A percentile compares a stretch with the other conserved stretches of the same genome.
Conservation (phyloP, 331 rosid species). For the Prunus yedoensis region DNA sequence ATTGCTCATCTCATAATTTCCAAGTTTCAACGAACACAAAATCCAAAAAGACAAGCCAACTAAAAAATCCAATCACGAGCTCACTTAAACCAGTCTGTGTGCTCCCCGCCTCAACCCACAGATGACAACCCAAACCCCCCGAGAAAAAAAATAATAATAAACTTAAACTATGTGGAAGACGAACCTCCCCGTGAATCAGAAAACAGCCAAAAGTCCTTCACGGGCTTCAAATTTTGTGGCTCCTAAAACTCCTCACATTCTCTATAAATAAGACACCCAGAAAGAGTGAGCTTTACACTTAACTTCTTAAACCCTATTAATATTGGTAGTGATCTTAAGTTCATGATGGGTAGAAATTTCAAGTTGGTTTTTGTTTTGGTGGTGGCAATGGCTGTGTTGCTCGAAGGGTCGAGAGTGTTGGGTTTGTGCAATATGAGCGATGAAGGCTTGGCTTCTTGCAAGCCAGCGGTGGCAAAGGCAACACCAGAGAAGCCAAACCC, state of each 20-base stretch:
- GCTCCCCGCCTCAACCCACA: neutral
- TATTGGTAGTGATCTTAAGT: neutral
- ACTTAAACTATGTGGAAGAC: neutral
- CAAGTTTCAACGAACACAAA: no score
- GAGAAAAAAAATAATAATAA: neutral
- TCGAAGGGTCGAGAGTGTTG: slow-evolving; percentile 18
- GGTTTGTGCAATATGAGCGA: slow-evolving; percentile 47
- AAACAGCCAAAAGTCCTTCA: slow-evolving; percentile 31
- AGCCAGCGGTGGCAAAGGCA: slow-evolving; percentile 65
- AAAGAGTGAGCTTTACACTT: neutral
- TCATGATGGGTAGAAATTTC: neutral
- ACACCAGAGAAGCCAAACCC: slow-evolving; percentile 61
- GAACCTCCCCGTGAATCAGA: slow-evolving; percentile 34
- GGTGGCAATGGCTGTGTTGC: slow-evolving; percentile 9
- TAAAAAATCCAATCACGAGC: no score
- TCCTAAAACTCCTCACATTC: neutral
- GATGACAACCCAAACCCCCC: neutral
- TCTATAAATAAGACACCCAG: neutral
- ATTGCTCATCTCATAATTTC: no score
- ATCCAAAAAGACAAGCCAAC: no score
- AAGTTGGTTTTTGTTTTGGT: neutral
- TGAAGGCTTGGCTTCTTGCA: slow-evolving; percentile 51
- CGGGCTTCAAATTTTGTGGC: slow-evolving; percentile 29
- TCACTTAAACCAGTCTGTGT: neutral
- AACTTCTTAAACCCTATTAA: neutral